Conservation (phyloP, 257 asterid genomes). For the Solanum raphanifolium region DNA sequence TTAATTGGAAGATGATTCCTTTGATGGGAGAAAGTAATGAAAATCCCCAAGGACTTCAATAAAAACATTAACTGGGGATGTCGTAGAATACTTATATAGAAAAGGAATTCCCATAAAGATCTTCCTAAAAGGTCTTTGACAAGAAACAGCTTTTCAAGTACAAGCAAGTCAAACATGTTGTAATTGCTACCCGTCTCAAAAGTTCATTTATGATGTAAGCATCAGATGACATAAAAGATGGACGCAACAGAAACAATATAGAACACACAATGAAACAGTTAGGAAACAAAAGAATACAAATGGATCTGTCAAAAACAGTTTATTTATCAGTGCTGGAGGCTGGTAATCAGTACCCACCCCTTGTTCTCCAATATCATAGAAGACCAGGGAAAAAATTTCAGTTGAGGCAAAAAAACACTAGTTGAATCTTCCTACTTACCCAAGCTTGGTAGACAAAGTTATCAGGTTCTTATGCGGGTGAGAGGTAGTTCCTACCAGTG, state of each 20-base stretch:
- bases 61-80: background rate
- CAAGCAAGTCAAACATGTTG: background rate
- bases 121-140: background rate
- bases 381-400: background rate
- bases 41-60: background rate
- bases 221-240: background rate
- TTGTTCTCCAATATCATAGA: background rate
- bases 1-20: background rate
- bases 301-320: background rate
- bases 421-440: background rate
- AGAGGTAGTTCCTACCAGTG: background rate
- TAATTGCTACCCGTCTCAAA: background rate
- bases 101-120: background rate
- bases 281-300: background rate
- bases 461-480: background rate
- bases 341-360: background rate
- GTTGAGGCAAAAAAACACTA: background rate
- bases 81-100: background rate
- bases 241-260: background rate
- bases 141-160: background rate
- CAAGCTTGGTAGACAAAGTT: background rate
- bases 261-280: background rate
- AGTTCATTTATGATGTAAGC: background rate
- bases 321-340: background rate
- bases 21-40: background rate